Evolutionary conservation across 768 basidiomycete genomes (phyloP).

Genomic region (Rubroboletus pulcherrimus): DNA sequence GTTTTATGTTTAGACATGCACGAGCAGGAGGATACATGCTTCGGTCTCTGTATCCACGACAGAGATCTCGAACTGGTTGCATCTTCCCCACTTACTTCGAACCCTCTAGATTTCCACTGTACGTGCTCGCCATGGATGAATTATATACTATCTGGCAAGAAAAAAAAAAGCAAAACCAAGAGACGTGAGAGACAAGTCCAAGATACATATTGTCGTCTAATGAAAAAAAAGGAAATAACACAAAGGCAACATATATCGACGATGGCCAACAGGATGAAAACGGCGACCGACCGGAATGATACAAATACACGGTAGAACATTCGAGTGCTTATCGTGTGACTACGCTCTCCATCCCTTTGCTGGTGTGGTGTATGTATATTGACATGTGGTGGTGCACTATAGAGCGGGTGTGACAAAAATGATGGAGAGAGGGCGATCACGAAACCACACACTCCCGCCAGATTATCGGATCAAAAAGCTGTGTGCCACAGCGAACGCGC

Average conservation of each 20-base stretch:
- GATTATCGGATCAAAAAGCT: conserved; percentile 74
- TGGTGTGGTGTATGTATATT: background rate
- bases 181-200: background rate
- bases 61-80: background rate
- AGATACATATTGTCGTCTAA: background rate
- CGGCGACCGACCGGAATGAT: background rate
- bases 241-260: background rate
- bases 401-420: background rate
- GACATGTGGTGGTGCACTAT: background rate
- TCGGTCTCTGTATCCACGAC: background rate
- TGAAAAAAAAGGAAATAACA: background rate
- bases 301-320: background rate
- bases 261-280: too few relatives aligned
- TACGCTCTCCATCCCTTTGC: background rate
- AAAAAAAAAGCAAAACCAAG: background rate
- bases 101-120: background rate
- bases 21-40: too few relatives aligned
- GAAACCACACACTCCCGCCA: conserved; percentile 32
- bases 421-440: background rate
- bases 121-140: background rate
- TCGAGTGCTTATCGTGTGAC: too few relatives aligned
- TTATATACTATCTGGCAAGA: background rate
- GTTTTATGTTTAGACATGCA: background rate
- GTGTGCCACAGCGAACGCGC: conserved; percentile 59
- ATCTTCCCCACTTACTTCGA: background rate